Conservation (phyloP, 768 basidiomycete genomes). For the Termitomyces sp. region DNA sequence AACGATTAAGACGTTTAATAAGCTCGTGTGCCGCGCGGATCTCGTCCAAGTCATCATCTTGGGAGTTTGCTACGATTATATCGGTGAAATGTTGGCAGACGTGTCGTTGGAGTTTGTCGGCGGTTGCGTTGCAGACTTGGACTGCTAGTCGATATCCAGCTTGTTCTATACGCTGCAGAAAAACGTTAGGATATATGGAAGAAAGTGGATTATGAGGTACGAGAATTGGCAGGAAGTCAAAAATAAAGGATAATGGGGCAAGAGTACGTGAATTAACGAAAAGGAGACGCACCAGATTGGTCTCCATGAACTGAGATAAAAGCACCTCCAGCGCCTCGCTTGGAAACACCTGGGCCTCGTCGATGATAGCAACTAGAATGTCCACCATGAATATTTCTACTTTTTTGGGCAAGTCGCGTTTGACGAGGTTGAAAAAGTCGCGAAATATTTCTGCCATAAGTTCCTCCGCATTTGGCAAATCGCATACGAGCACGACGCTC, state of each 20-base stretch:
- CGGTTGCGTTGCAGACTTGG: constrained; percentile 77
- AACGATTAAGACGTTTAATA: constrained; percentile 75
- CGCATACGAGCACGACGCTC: constrained; percentile 90
- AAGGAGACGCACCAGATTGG: constrained; percentile 54
- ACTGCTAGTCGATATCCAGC: constrained; percentile 81
- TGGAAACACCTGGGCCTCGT: constrained; percentile 80
- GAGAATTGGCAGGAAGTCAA: not conserved
- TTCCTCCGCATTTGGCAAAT: constrained; percentile 83
- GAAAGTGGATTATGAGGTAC: not conserved
- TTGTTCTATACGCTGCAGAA: constrained; percentile 59
- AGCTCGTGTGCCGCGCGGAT: constrained; percentile 79
- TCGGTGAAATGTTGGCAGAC: constrained; percentile 94
- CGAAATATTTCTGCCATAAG: constrained; percentile 81
- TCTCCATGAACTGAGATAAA: constrained; percentile 83
- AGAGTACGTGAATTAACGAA: not conserved
- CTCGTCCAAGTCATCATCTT: constrained; percentile 63
- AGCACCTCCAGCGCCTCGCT: constrained; percentile 75
- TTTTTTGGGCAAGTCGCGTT: constrained; percentile 71
- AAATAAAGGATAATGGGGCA: not conserved
- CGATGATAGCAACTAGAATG: constrained; percentile 84
- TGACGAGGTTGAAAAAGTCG: constrained; percentile 76
- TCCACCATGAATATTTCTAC: constrained; percentile 85
- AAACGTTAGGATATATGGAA: not conserved
- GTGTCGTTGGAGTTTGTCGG: constrained; percentile 85
- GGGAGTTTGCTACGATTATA: constrained; percentile 63